Evolutionary conservation across 441 rosid genomes (phyloP).

Genomic region (Populus hybrid): DNA sequence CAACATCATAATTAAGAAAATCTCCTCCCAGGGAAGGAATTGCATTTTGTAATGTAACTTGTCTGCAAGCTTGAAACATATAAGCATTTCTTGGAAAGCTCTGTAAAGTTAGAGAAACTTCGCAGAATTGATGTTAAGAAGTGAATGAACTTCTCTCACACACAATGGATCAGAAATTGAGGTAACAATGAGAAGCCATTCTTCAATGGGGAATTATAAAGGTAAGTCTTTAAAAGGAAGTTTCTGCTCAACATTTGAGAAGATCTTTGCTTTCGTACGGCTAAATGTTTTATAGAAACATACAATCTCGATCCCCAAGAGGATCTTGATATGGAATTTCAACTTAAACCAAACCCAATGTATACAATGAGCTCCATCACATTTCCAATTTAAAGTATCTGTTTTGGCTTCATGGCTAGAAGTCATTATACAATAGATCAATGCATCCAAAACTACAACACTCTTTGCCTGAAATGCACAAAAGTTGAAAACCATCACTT

Average conservation of each 20-base stretch:
- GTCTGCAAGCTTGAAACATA: neutral
- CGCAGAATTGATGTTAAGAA: neutral
- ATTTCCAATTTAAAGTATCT: neutral
- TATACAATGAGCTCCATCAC: constrained; percentile 12
- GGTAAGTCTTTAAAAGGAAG: neutral
- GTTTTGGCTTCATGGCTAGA: constrained; percentile 9
- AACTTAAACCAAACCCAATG: constrained; percentile 5
- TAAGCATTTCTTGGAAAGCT: neutral
- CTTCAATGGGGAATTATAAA: neutral
- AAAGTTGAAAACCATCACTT: neutral
- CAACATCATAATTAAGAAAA: neutral
- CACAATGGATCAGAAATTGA: neutral
- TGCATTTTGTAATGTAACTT: neutral
- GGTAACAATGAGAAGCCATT: neutral
- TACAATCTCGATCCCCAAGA: constrained; percentile 18
- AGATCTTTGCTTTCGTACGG: constrained; percentile 3
- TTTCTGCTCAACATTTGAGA: neutral
- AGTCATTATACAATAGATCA: neutral
- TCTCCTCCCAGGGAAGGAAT: neutral
- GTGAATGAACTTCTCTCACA: neutral
- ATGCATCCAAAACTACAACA: constrained; percentile 5
- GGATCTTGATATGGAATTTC: constrained; percentile 18
- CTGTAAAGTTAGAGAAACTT: neutral
- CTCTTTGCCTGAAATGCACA: constrained; percentile 8
- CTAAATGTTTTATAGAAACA: constrained; percentile 3